Conservation (phyloP, 2,329 filamentous ascomycete genomes). For the Alternaria metachromatica region DNA sequence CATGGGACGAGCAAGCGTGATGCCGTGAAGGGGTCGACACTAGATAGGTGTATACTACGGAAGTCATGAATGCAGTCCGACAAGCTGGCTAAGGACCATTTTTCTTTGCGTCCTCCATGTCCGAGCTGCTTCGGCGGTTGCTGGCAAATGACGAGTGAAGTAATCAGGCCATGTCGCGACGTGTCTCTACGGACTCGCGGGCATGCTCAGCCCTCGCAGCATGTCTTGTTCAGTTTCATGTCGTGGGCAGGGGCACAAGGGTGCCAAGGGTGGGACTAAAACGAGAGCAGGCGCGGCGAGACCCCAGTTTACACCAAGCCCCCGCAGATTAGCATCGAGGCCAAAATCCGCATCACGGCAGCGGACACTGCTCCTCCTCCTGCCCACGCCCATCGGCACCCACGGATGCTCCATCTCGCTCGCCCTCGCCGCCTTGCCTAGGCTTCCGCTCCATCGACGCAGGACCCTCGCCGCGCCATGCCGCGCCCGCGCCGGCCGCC, state of each 20-base stretch:
- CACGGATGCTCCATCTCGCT: constrained; percentile 44
- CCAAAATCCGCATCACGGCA: constrained; percentile 21
- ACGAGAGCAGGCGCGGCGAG: constrained; percentile 20
- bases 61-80: constrained; percentile 35
- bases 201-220: neutral
- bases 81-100: neutral
- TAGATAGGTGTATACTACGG: constrained; percentile 40
- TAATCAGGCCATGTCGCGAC: neutral
- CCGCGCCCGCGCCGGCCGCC: constrained; percentile 50
- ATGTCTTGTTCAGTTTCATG: constrained; percentile 4
- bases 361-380: constrained; percentile 10
- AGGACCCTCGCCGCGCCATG: constrained; percentile 45
- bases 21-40: constrained; percentile 24
- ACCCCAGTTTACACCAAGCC: constrained; percentile 25
- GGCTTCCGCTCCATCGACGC: constrained; percentile 36
- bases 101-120: neutral
- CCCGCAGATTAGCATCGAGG: constrained; percentile 33
- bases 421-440: constrained; percentile 36
- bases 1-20: constrained; percentile 14
- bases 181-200: neutral
- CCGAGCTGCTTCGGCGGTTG: neutral
- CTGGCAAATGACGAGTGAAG: neutral
- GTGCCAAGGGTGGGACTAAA: constrained; percentile 13
- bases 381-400: constrained; percentile 19
- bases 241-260: neutral